These are phyloP conservation scores for Catunica adiposa DNA, from an alignment of 2,329 filamentous ascomycete species.

Conservation along the genomic window DNA sequence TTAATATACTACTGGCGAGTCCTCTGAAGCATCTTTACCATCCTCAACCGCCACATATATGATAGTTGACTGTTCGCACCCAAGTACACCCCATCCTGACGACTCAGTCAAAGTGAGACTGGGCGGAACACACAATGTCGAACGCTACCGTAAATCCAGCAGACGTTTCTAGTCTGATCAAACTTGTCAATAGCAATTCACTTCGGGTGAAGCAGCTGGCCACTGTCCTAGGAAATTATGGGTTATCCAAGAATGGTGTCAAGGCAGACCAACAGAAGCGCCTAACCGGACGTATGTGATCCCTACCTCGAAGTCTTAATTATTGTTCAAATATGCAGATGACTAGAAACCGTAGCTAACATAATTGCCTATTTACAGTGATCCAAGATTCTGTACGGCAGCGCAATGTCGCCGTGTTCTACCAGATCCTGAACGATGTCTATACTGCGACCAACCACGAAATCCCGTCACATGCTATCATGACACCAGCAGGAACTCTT, in stretches of 20 bases:
- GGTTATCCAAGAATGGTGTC: slow-evolving; percentile 62
- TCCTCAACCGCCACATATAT: too few species aligned
- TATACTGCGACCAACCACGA: not conserved
- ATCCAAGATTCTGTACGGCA: slow-evolving; percentile 25
- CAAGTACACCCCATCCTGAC: too few species aligned
- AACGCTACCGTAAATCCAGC: slow-evolving; percentile 2
- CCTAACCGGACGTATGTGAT: slow-evolving; percentile 56
- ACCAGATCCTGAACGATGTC: slow-evolving; percentile 22
- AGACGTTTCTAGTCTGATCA: slow-evolving; percentile 31
- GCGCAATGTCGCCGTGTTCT: slow-evolving; percentile 26
- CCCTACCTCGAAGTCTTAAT: not conserved
- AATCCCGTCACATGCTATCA: not conserved
- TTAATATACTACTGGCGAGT: too few species aligned
- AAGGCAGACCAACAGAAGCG: slow-evolving; percentile 69
- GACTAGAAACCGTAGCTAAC: not conserved
- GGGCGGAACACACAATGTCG: too few species aligned
- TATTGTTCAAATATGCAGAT: not conserved
- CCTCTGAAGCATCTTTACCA: too few species aligned
- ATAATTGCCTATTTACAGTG: slow-evolving; percentile 20
- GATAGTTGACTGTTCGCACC: too few species aligned
- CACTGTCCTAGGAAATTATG: slow-evolving; percentile 57
- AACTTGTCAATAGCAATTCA: slow-evolving; percentile 27
- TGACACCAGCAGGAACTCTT: not conserved
- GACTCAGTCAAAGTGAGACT: too few species aligned
- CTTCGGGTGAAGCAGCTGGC: slow-evolving; percentile 52